Evolutionary conservation across 192 early-diverging fungal species (phyloP).

Genomic region (Cladochytrium replicatum): DNA sequence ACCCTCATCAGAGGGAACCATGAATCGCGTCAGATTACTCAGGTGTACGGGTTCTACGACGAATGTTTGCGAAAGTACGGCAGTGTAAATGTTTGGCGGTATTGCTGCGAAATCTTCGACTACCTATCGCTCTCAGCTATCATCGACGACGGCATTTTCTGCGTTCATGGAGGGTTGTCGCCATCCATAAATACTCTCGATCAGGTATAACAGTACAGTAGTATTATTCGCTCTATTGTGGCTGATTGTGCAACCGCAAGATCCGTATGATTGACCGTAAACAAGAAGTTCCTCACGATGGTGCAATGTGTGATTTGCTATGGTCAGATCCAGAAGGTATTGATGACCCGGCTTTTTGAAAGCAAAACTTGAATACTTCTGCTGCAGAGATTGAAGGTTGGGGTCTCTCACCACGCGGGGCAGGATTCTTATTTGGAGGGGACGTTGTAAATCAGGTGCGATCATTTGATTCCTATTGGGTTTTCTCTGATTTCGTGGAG

Average conservation of each 20-base stretch:
- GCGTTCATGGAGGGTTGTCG: slow-evolving; percentile 95
- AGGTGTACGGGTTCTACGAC: slow-evolving; percentile 99
- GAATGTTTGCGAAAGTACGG: slow-evolving; percentile 98
- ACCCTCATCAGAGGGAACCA: slow-evolving; percentile 98
- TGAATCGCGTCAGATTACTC: slow-evolving; percentile 97
- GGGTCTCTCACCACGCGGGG: slow-evolving; percentile 93
- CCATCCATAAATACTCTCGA: slow-evolving; percentile 94
- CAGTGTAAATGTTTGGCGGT: slow-evolving; percentile 95
- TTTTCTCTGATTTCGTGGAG: neutral
- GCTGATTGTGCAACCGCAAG: slow-evolving; percentile 9
- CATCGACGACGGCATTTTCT: slow-evolving; percentile 95
- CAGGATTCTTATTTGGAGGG: slow-evolving; percentile 95
- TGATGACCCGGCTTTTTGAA: neutral
- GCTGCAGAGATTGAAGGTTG: slow-evolving; percentile 59
- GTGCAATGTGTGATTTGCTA: slow-evolving; percentile 93
- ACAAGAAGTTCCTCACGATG: slow-evolving; percentile 95
- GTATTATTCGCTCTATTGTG: neutral
- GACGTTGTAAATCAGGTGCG: slow-evolving; percentile 58
- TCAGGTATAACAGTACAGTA: slow-evolving; percentile 38
- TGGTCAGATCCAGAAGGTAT: slow-evolving; percentile 93
- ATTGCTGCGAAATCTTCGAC: slow-evolving; percentile 96
- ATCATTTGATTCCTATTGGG: neutral
- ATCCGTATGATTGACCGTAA: slow-evolving; percentile 46
- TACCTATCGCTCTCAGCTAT: slow-evolving; percentile 91
- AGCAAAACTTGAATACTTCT: neutral